Evolutionary conservation across 2,329 filamentous ascomycete genomes (phyloP), one percentile per base, ranked within the genome.

Genomic region (Calonectria fujianensis): DNA sequence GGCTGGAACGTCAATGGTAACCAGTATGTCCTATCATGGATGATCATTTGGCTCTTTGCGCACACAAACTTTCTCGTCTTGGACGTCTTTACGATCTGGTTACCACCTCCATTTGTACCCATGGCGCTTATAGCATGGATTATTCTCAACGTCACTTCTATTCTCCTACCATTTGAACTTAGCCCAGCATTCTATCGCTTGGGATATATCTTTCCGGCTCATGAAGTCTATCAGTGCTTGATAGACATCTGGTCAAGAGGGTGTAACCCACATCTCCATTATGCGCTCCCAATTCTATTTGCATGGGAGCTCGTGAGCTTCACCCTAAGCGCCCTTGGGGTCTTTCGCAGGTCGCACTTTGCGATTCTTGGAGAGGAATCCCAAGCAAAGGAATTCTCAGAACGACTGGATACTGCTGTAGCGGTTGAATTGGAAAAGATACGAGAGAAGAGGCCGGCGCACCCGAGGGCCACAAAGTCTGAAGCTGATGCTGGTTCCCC

Each of bases 21-120:
- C 3, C 78, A 77, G 52, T 80, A 74, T 39, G 75, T 72, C 29
- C 32, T 80, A 0, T 76, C 66, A 1, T 80, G 79, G 79, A n/a
- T 78, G 8, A 69, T 68, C 29, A 24, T 80, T 4, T 79, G 78
- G 78, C 72, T 80, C 2, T 76, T 79, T 9, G 75, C 74, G 0
- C 78, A 80, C 39, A 54, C 41, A 7, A 80, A 77, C 20, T 80
- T 80, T 41, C 76, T 80, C 10, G 69, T 68, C 2, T 61, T 80
- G 18, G 75, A 80, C 52, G 74, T 79, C 31, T 80, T 80, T 61
- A 77, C 78, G 1, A 78, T 80, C n/a, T 80, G 78, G 77, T 48
- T 79, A 8, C 78, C 73, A 18, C 73, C 70, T 24, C 75, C 72
- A 8, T 79, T 73, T 48, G 27, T 79, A 20, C 76, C 78, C 3